phyloP scores from a whole-genome alignment of 2,329 filamentous ascomycete species.

The Aspergillus sp. region DNA sequence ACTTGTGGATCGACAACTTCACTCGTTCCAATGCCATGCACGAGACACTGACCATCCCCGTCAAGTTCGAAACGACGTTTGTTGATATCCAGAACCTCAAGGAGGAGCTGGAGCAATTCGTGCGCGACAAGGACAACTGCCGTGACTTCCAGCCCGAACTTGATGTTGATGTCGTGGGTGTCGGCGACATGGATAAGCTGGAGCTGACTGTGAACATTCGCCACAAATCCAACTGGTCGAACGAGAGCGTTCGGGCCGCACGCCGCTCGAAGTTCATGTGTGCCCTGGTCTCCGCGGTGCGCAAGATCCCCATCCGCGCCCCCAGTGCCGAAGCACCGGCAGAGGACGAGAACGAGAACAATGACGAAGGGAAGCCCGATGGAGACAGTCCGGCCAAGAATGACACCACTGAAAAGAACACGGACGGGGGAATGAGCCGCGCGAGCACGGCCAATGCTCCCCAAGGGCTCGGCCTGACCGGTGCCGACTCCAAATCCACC shows the following conservation, averaged over 20 bases:
- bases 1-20: slow-evolving; percentile 92
- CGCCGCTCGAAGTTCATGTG: slow-evolving; percentile 97
- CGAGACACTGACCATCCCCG: slow-evolving; percentile 75
- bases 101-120: slow-evolving; percentile 80
- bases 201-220: slow-evolving; percentile 78
- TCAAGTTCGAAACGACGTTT: slow-evolving; percentile 83
- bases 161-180: slow-evolving; percentile 71
- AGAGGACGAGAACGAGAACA: slow-evolving; percentile 64
- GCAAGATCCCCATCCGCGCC: slow-evolving; percentile 80
- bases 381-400: slow-evolving; percentile 7
- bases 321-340: slow-evolving; percentile 63
- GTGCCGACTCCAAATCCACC: slow-evolving; percentile 24
- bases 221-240: slow-evolving; percentile 91
- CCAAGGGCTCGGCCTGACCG: neutral
- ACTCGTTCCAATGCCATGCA: slow-evolving; percentile 89
- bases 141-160: slow-evolving; percentile 90
- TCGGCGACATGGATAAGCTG: slow-evolving; percentile 85
- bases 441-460: slow-evolving; percentile 3
- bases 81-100: slow-evolving; percentile 86
- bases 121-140: slow-evolving; percentile 76
- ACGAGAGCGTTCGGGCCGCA: slow-evolving; percentile 76
- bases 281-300: slow-evolving; percentile 78
- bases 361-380: slow-evolving; percentile 46
- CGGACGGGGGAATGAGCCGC: slow-evolving; percentile 11
- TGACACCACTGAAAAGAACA: slow-evolving; percentile 7